Percentiles rank a stretch among this genome's conserved stretches.
These are phyloP conservation scores for Fusarium nelsonii DNA, from an alignment of 2,329 filamentous ascomycete species.

Conservation along the genomic window DNA sequence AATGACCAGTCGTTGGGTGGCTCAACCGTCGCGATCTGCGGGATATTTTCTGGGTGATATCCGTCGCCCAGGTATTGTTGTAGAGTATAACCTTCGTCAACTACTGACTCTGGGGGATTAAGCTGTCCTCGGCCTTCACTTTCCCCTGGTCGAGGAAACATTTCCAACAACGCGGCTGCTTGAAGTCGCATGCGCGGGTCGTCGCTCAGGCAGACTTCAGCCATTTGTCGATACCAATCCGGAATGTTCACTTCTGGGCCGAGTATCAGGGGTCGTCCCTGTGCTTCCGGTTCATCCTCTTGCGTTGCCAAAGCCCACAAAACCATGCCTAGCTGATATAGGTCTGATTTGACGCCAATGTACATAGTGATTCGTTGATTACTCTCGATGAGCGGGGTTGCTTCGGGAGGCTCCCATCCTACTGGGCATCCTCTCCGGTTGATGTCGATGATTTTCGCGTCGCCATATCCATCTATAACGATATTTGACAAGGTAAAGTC, in stretches of 20 bases:
- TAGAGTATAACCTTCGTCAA: slow-evolving; percentile 56
- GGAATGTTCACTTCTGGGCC: slow-evolving; percentile 74
- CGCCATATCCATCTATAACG: slow-evolving; percentile 84
- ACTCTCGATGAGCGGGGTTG: slow-evolving; percentile 84
- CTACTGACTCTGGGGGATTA: slow-evolving; percentile 53
- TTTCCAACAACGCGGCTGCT: slow-evolving; percentile 76
- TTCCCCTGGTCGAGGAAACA: slow-evolving; percentile 68
- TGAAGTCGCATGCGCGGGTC: slow-evolving; percentile 79
- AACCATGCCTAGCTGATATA: slow-evolving; percentile 97
- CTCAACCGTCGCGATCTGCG: slow-evolving; percentile 57
- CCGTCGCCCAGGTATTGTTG: slow-evolving; percentile 57
- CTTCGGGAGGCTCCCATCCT: slow-evolving; percentile 96
- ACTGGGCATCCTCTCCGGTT: slow-evolving; percentile 97
- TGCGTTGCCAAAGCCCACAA: slow-evolving; percentile 91
- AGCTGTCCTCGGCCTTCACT: slow-evolving; percentile 30
- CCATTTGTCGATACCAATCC: slow-evolving; percentile 80
- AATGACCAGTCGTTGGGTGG: slow-evolving; percentile 60
- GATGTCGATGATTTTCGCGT: slow-evolving; percentile 98
- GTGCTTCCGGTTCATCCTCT: slow-evolving; percentile 88
- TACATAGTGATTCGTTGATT: slow-evolving; percentile 95
- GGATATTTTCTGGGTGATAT: slow-evolving; percentile 51
- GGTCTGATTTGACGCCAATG: slow-evolving; percentile 96
- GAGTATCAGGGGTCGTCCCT: slow-evolving; percentile 76
- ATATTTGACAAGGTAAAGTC: slow-evolving; percentile 98
- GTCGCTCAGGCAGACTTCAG: slow-evolving; percentile 80